These are phyloP conservation scores for Citrus unshiu DNA, from an alignment of 345 rosid genomes.

Conservation along the genomic window DNA sequence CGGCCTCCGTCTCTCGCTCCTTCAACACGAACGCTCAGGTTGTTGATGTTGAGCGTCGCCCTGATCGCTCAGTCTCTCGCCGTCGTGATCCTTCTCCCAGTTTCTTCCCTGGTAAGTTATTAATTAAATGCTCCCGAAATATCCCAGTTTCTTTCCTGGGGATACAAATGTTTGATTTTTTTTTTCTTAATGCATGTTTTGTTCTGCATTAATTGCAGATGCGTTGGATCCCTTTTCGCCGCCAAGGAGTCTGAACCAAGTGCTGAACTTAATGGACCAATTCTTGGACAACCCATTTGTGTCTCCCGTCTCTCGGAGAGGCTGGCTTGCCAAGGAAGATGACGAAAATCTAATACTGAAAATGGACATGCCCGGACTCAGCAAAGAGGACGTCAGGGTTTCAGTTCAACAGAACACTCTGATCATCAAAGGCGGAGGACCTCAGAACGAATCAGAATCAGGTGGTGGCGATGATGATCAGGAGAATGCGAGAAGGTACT, in stretches of 20 bases:
- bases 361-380: slow-evolving; percentile 46
- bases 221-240: slow-evolving; percentile 21
- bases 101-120: slow-evolving; percentile 25
- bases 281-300: slow-evolving; percentile 13
- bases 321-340: slow-evolving; percentile 56
- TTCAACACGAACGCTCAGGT: slow-evolving; percentile 39
- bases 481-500: slow-evolving; percentile 14
- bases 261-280: slow-evolving; percentile 26
- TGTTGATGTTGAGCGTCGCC: slow-evolving; percentile 19
- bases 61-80: slow-evolving; percentile 12
- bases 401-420: slow-evolving; percentile 13
- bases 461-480: slow-evolving; percentile 14
- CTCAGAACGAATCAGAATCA: neutral
- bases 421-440: neutral
- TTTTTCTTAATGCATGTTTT: neutral
- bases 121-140: neutral
- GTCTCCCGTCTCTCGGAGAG: slow-evolving; percentile 20
- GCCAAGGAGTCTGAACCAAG: slow-evolving; percentile 21
- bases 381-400: slow-evolving; percentile 39
- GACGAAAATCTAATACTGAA: slow-evolving; percentile 23
- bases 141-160: neutral
- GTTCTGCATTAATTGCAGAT: slow-evolving; percentile 5
- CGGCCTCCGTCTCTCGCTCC: slow-evolving; percentile 22
- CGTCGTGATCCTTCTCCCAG: slow-evolving; percentile 5
- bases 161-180: neutral